Evolutionary conservation across 2,329 filamentous ascomycete genomes (phyloP), one percentile per base, ranked within the genome.

Genomic region (Cytospora chrysosperma): DNA sequence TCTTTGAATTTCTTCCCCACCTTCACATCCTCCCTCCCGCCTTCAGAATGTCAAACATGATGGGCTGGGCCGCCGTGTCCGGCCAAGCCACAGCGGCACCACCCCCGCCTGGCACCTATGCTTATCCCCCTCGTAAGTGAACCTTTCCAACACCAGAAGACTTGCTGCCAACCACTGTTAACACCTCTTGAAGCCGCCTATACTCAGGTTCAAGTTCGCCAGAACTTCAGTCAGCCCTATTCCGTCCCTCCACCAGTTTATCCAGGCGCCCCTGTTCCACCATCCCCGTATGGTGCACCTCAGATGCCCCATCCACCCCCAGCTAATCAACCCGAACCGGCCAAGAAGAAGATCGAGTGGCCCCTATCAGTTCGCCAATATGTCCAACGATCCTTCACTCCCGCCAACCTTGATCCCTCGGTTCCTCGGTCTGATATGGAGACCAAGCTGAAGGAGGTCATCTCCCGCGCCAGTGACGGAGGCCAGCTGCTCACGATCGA

Each of bases 321-420:
- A 68, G 65, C 69, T 71, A 72, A 72, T 73, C 67, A 69, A 67
- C 59, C 64, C 30, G 53, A 72, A 56, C 56, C 69, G 66, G 61
- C 77, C 67, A 81, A 82, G 75, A 78, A 82, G 73, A 91, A 89
- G 79, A 88, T 89, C 70, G 86, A 90, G 70, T 98, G 92, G 89
- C 88, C 93, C 34, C 80, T 85, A 51, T 85, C 89, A n/a, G 92
- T 98, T 65, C 90, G 93, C 70, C 82, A 84, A 68, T 98, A 97
- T 78, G 94, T 98, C 34, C 89, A 93, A 72, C 88, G 93, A 72
- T 93, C 93, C 28, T 98, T 98, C 74, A 87, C 91, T 57, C 85
- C 87, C 28, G 85, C 87, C 64, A 91, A 93, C 73, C 80, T 88
- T 68, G 83, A 90, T 67, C 71, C 83, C 6, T 82, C 84, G 47